Base-by-base conservation (phyloP, 2,329 filamentous ascomycete genomes). In the Fusarium musae region DNA sequence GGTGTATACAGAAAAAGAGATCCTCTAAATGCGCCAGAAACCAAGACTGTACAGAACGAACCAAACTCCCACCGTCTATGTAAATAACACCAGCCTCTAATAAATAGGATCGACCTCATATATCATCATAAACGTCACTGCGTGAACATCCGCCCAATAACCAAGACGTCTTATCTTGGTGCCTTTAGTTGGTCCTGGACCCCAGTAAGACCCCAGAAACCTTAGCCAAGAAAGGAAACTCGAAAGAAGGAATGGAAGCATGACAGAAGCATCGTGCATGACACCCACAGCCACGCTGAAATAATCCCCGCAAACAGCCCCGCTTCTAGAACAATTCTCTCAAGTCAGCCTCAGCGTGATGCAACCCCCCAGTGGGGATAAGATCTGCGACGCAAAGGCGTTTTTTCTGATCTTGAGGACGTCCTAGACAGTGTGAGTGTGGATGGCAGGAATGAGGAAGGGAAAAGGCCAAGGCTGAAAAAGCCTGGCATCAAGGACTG, bases 281-380 rank as follows among this genome's bases (percentile, higher is more conserved):
- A 70, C 64, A 54, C 67, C 66, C 72, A 63, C 67, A 73, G 73
- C 59, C 63, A 64, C 71, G 64, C 65, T 72, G 57, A 62, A 57
- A 63, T 32, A 50, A 75, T 59, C 72, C 72, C 72, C 64, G 69
- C 72, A 74, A 42, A 59, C 49, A 49, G 61, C 70, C 67, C 68
- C 70, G 70, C 78, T 80, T 80, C 79, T 76, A 78, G 79, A 80
- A 80, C 76, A 77, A 77, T 80, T 80, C 78, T 77, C 75, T 74
- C 75, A 74, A 68, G 67, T 76, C 73, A 78, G 70, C 77, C 77
- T 75, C 72, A 72, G 63, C 73, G 40, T 53, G 47, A 73, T 59
- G 68, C 47, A 62, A 62, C 50, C 28, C 16, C 47, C 61, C 30
- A 57, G 61, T 71, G 61, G 59, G 59, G 65, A 57, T 42, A 67